Base-by-base conservation (phyloP, 805 yeast species). In the Candida vartiovaarae region DNA sequence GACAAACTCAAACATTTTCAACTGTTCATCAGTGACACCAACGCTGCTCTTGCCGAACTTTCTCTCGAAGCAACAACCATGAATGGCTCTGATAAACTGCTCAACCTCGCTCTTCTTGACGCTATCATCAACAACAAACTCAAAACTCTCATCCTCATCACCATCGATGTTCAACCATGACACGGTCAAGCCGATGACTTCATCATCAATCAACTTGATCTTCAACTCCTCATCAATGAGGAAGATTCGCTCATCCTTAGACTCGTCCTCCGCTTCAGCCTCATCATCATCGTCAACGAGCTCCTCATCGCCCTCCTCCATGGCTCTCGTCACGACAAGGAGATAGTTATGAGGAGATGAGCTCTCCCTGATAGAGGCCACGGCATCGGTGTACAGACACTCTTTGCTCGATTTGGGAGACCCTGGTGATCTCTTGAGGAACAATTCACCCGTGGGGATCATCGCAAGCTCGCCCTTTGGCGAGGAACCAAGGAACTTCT, bases 341-440 rank as follows among this genome's bases (percentile, higher is more conserved):
- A 84, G 88, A 60, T 82, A 84, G 53, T 75, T 73, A 56, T 66
- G 83, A 10, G 82, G 81, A 6, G 78, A 72, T 4, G 84, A 70
- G 1, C 90, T 79, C 47, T 77, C 78, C 34, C 87, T 71, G 39
- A 91, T 79, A 3, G 81, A 67, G 10, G 91, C 79, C 33, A 79
- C 78, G 2, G 95, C 90, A 53, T 87, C 95, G 46, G 78, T 82
- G 62, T 80, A 90, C 23, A 88, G 69, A 55, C 90, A 83, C 62
- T 93, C 97, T 32, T 80, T 69, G 26, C 80, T 89, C 7, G 96
- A 90, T 60, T 88, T 87, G 9, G 96, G 96, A 3, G 95, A 85
- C 24, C 71, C 73, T 5, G 85, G 84, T 1, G 85, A 72, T 39
- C 98, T 69, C 15, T 84, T 73, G 37, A 91, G 69, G 57, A 72